Evolutionary conservation across 2,329 filamentous ascomycete genomes (phyloP), one percentile per base, ranked within the genome.

Genomic region (Knufia petricola): DNA sequence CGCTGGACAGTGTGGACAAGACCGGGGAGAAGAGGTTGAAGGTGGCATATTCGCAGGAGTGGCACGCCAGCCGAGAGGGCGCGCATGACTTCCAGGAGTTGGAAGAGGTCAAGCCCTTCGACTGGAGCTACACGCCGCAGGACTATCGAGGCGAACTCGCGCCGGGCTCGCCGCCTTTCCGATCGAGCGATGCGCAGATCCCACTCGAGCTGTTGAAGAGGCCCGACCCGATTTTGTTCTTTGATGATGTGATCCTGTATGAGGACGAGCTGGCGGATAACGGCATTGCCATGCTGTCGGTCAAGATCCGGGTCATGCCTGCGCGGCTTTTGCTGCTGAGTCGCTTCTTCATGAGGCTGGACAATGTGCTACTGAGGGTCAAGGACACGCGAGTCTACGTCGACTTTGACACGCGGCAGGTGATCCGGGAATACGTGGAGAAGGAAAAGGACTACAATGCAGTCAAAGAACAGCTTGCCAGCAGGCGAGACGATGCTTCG

Each of bases 221-320:
- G 26, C 85, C 87, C 12, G 92, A 98, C 64, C 92, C 92, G 0
- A 98, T 98, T 56, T 70, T 94, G 3, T 95, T 96, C 74, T 94
- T 94, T 64, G 90, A 96, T 69, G 88, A 96, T 60, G 87, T 98
- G 32, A 81, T 95, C 59, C 76, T 98, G 41, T 98, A 94, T 65
- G 92, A 98, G 70, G 94, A 94, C 69, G 92, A 98, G 72, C 78
- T 98, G 40, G 92, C 95, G 52, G 92, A 98, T 66, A 98, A 98
- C 63, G 92, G 92, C 52, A 92, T 96, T 58, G 87, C 87, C 24
- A 77, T 95, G 63, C 74, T 94, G 50, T 94, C 83, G 53, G 87
- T 85, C 67, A 98, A 98, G 72, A 72, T 96, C 44, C 77, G 92
- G 51, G 90, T 96, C 49, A 95, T 96, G 82, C 87, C 89, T 48